These are phyloP conservation scores for Puccinia brachypodii DNA, from an alignment of 1,284 basidiomycete species.

Conservation along the genomic window DNA sequence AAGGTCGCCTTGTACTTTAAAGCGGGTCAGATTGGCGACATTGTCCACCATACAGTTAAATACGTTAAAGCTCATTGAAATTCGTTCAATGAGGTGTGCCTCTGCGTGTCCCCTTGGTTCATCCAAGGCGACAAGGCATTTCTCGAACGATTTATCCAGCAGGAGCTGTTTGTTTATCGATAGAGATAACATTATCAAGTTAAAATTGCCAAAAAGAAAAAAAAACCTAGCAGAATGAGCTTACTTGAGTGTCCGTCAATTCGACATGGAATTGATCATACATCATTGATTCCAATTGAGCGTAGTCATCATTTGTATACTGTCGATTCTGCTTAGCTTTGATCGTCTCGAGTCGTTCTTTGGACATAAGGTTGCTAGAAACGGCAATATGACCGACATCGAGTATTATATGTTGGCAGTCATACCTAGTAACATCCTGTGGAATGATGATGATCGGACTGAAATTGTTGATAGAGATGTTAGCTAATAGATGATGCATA, in stretches of 20 bases:
- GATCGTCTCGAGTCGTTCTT: conserved; percentile 75
- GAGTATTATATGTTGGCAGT: conserved; percentile 83
- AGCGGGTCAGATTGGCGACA: conserved; percentile 77
- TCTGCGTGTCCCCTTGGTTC: conserved; percentile 58
- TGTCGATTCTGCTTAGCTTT: conserved; percentile 80
- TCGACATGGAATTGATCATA: conserved; percentile 88
- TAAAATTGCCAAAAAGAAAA: too few relatives aligned
- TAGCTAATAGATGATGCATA: neutral
- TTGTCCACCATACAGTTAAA: conserved; percentile 92
- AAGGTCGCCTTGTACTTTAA: conserved; percentile 88
- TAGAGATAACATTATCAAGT: neutral
- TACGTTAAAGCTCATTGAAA: conserved; percentile 84
- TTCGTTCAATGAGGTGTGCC: conserved; percentile 87
- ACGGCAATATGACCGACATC: conserved; percentile 97
- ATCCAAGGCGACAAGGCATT: conserved; percentile 74
- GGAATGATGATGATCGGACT: conserved; percentile 92
- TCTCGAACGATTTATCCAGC: conserved; percentile 78
- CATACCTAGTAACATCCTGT: conserved; percentile 72
- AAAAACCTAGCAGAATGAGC: neutral
- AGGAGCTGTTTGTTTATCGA: conserved; percentile 72
- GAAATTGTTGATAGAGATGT: neutral
- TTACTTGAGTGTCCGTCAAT: conserved; percentile 83
- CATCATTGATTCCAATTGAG: conserved; percentile 86
- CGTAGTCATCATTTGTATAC: conserved; percentile 87
- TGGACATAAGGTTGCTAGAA: conserved; percentile 83